Base-by-base conservation (phyloP, 179 eudicot species). In the Corrigiola litoralis region DNA sequence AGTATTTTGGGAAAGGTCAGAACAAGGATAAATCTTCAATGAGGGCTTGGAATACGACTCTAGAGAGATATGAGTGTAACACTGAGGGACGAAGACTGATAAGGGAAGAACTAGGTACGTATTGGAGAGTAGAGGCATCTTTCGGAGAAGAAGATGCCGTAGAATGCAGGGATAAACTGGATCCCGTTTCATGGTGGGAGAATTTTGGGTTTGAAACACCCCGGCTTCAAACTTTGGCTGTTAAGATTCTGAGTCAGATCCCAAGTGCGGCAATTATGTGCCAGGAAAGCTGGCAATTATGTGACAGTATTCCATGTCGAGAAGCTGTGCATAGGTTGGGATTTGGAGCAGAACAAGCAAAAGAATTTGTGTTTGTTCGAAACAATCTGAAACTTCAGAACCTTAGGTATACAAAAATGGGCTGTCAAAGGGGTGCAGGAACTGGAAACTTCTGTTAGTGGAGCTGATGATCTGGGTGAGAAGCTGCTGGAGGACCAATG, bases 141-240 rank as follows among this genome's bases (percentile, higher is more conserved):
- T 62, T 80, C 16, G 85, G 80, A 45, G 80, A 77, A 41, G 75
- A 54, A 58, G 85, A 81, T 51, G 80, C 82, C 14, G 38, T 70
- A 1, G 80, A 78, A 4, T 65, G 76, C 59, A 78, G 82, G 63
- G 75, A 72, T 31, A 63, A 75, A 29, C 78, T 81, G 85, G 80
- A 75, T 4, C 73, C 76, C 1, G 82, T 81, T 21, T 65, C 82
- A 25, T 81, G 85, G 85, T 81, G 82, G 85, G 85, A 77, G 64
- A 78, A 75, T 32, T 81, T 81, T 48, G 82, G 80, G 59, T 81
- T 75, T 41, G 85, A 78, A 56, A 69, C 76, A 47, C 80, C 78
- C 0, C 50, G 37, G 0, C 67, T 81, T 16, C 85, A 81, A 51
- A 75, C 63, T 13, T 62, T 81, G 46, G 82, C 80, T 9, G 52